These are phyloP conservation scores for Aquilaria sinensis DNA, from an alignment of 345 rosid species.

Conservation along the genomic window DNA sequence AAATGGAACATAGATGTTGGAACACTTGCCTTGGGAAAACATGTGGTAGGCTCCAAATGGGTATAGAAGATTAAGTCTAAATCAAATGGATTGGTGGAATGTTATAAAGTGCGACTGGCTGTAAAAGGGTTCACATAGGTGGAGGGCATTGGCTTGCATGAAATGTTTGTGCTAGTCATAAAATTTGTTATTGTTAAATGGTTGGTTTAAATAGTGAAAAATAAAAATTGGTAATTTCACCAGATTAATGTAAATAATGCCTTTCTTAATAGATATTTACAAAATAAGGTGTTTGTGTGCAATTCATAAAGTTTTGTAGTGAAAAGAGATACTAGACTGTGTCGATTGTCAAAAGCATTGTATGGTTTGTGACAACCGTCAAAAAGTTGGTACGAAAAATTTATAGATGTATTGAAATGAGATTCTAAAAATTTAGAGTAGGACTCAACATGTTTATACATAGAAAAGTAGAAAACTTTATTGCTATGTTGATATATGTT, in stretches of 20 bases:
- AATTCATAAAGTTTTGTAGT: too few species aligned
- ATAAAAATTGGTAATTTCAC: too few species aligned
- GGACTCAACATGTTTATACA: neutral
- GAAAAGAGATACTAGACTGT: too few species aligned
- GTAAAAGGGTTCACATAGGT: neutral
- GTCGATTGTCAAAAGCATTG: too few species aligned
- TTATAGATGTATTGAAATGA: neutral
- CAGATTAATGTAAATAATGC: too few species aligned
- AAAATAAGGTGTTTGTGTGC: too few species aligned
- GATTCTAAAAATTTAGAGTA: neutral
- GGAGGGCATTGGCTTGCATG: too few species aligned
- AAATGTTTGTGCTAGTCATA: neutral
- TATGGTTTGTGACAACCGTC: too few species aligned
- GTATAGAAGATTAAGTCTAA: neutral
- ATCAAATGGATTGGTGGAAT: neutral
- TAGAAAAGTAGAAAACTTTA: neutral
- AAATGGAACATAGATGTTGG: too few species aligned
- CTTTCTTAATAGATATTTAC: too few species aligned
- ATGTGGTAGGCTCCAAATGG: neutral
- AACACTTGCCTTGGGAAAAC: neutral
- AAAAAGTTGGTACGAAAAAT: neutral
- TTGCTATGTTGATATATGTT: neutral
- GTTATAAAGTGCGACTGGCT: neutral
- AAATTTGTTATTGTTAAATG: too few species aligned
- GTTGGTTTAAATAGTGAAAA: too few species aligned